phyloP scores from a whole-genome alignment of 2,329 filamentous ascomycete species.

The Apiospora phragmitis region DNA sequence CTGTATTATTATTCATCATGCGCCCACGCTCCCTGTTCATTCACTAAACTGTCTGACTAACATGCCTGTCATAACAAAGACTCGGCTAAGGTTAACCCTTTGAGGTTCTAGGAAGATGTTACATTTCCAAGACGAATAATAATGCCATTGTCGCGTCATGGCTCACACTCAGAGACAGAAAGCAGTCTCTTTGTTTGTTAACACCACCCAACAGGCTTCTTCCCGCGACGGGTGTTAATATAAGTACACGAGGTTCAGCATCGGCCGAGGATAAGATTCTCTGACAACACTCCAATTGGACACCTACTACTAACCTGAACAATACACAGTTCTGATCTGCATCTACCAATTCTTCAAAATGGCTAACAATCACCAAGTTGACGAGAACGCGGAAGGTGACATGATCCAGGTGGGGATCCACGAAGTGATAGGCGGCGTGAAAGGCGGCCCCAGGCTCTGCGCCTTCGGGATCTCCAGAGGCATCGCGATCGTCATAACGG shows the following conservation, averaged over 20 bases:
- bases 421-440: neutral
- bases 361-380: neutral
- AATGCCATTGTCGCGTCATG: neutral
- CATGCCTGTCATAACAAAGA: neutral
- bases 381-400: too few relatives aligned
- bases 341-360: neutral
- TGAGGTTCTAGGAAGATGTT: neutral
- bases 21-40: neutral
- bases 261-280: neutral
- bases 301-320: neutral
- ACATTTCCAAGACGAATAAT: neutral
- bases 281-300: neutral
- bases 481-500: neutral
- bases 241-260: neutral
- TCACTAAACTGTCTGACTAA: neutral
- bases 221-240: neutral
- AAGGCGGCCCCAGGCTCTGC: neutral
- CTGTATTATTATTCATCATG: neutral
- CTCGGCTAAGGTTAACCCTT: neutral
- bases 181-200: neutral
- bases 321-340: neutral
- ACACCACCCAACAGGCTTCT: neutral
- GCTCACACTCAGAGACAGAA: neutral
- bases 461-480: neutral
- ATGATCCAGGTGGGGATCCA: neutral